Base-by-base conservation (phyloP, 805 yeast genomes). In the Yarrowia deformans region DNA sequence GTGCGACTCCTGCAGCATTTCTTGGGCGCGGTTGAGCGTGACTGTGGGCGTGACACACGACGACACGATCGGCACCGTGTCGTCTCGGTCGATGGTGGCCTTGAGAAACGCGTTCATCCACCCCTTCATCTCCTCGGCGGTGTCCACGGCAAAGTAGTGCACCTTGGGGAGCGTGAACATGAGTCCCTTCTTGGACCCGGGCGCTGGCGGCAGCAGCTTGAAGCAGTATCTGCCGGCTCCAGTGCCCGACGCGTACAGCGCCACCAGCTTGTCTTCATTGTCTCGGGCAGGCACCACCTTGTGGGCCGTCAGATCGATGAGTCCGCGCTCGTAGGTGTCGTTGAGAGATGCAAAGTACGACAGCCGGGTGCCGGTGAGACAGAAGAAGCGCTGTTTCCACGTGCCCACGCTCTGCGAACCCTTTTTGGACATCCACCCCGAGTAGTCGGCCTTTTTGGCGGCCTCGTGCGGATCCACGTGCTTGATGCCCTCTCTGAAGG, bases 31-130 rank as follows among this genome's bases (percentile, higher is more conserved):
- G 60, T 87, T 86, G 71, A 95, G 81, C 12, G 97, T 88, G 9
- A 95, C 93, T 0, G 98, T 94, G n/a, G 99, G 98, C 0, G 98
- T 92, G 13, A 90, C 89, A 77, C 97, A 94, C 16, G 97, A 90
- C 70, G 97, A 90, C 10, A 93, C 89, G 1, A 92, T 95, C 0
- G 99, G 98, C 14, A 90, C 91, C 1, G 90, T 79, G 69, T 95
- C 98, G 79, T 95, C 99, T 69, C 96, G 84, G 76, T 95, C 99
- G 74, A 95, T 96, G 0, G 98, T 95, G 0, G 98, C 97, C 70
- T 93, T 92, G 87, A 93, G 91, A 71, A 95, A 82, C 0, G 97
- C 97, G 67, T 93, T 90, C 87, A 93, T 88, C 99, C 99, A 95
- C 1, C 84, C 85, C 76, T 97, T 84, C 97, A 94, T 90, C 72